These are phyloP conservation scores for Anisodus acutangulus DNA, from an alignment of 257 asterid species.

Conservation along the genomic window DNA sequence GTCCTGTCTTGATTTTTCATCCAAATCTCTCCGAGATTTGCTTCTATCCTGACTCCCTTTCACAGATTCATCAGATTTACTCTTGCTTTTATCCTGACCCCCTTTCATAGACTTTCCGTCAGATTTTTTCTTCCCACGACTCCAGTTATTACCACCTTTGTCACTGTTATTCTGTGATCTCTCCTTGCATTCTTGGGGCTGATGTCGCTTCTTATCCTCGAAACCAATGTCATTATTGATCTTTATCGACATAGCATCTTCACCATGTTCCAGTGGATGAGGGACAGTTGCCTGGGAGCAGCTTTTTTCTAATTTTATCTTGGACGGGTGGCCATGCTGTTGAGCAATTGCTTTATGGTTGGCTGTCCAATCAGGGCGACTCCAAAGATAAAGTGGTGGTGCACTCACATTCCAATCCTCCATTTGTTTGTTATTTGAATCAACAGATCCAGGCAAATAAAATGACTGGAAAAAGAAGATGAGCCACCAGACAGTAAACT, in stretches of 20 bases:
- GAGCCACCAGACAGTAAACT: background rate
- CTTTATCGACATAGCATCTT: conserved; percentile 12
- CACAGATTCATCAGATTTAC: background rate
- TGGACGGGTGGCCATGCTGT: conserved; percentile 57
- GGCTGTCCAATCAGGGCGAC: conserved; percentile 65
- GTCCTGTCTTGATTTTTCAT: conserved; percentile 29
- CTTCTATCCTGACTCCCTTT: conserved; percentile 20
- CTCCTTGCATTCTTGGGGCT: conserved; percentile 35
- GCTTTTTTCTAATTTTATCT: conserved; percentile 36
- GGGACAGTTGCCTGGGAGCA: conserved; percentile 27
- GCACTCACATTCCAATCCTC: conserved; percentile 79
- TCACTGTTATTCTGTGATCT: conserved; percentile 31
- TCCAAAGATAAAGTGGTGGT: conserved; percentile 87
- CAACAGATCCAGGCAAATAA: conserved; percentile 88
- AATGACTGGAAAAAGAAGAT: conserved; percentile 62
- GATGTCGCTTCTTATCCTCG: conserved; percentile 37
- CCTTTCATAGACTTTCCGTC: conserved; percentile 20
- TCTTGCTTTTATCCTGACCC: conserved; percentile 16
- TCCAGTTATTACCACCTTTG: conserved; percentile 33
- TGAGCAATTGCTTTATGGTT: conserved; percentile 72
- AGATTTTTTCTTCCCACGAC: conserved; percentile 32
- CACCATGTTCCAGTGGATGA: conserved; percentile 30
- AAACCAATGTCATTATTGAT: conserved; percentile 30
- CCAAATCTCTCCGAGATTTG: conserved; percentile 24
- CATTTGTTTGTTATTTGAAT: conserved; percentile 64